A percentile compares a stretch with the other conserved stretches of the same genome.
Conservation (phyloP, 148 eudicot genomes). For the Rhododendron simsii region DNA sequence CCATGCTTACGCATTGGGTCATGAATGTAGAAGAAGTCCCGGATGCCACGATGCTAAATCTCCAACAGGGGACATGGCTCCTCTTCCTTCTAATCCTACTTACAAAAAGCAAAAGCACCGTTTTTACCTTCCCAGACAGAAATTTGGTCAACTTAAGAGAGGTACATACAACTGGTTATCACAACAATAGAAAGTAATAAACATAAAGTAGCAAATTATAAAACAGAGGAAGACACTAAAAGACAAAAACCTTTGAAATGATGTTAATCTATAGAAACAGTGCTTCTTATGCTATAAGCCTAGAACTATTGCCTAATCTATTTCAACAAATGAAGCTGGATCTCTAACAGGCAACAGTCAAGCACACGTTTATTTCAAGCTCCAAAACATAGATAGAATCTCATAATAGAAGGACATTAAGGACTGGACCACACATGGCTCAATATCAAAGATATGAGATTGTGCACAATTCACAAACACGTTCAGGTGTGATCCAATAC, state of each 20-base stretch:
- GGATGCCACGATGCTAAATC: slow-evolving; percentile 24
- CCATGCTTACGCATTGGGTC: not conserved
- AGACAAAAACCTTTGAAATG: not conserved
- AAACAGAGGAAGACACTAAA: not conserved
- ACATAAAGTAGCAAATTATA: not conserved
- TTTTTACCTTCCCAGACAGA: not conserved
- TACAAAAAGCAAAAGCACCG: not conserved
- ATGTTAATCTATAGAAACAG: not conserved
- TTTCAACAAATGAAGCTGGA: not conserved
- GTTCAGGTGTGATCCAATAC: not conserved
- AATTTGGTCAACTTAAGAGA: not conserved
- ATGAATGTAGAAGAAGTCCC: slow-evolving; percentile 24
- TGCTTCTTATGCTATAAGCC: not conserved
- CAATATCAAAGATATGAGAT: not conserved
- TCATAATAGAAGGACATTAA: not conserved
- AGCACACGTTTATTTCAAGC: not conserved
- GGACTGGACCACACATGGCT: not conserved
- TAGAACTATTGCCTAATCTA: not conserved
- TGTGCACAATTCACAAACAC: not conserved
- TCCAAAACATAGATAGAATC: not conserved
- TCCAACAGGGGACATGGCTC: slow-evolving; percentile 34
- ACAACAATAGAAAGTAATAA: not conserved
- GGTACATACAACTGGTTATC: not conserved
- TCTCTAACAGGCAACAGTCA: not conserved
- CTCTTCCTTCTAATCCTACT: slow-evolving; percentile 16